A percentile compares a stretch with the other conserved stretches of the same genome.
phyloP scores from a whole-genome alignment of 306 rosid genomes.

The Acacia confusa region DNA sequence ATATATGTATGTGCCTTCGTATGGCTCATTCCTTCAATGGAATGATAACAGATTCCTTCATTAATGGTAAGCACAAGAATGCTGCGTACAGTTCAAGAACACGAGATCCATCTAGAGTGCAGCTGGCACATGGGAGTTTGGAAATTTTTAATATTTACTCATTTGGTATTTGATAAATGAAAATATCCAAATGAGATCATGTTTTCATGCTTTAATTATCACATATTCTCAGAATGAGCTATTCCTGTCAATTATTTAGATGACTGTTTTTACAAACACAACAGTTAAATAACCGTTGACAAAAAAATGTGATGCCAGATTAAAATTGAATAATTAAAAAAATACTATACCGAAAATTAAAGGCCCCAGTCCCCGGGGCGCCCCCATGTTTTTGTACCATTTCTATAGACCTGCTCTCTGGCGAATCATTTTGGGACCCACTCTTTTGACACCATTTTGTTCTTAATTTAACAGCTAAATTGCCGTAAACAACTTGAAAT shows the following conservation, averaged over 20 bases:
- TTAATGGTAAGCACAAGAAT: no score
- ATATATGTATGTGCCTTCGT: no score
- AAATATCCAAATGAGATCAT: neutral
- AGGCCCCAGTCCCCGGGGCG: neutral
- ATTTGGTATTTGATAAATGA: neutral
- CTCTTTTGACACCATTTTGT: neutral
- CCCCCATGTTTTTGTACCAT: neutral
- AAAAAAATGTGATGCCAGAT: neutral
- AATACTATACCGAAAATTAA: no score
- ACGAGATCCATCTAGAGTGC: neutral
- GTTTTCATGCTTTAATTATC: neutral
- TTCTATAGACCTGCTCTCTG: neutral
- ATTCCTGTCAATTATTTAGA: neutral
- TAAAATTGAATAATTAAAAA: neutral
- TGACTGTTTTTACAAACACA: neutral
- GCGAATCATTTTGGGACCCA: neutral
- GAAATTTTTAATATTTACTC: neutral
- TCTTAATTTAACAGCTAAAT: neutral
- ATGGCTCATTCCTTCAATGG: no score
- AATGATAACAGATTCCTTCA: no score
- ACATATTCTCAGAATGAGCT: neutral
- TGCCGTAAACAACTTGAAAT: neutral
- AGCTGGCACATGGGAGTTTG: neutral
- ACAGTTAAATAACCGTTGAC: neutral
- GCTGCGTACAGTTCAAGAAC: no score